Conservation (phyloP, 2,329 filamentous ascomycete species). For the Ascochyta koolunga region DNA sequence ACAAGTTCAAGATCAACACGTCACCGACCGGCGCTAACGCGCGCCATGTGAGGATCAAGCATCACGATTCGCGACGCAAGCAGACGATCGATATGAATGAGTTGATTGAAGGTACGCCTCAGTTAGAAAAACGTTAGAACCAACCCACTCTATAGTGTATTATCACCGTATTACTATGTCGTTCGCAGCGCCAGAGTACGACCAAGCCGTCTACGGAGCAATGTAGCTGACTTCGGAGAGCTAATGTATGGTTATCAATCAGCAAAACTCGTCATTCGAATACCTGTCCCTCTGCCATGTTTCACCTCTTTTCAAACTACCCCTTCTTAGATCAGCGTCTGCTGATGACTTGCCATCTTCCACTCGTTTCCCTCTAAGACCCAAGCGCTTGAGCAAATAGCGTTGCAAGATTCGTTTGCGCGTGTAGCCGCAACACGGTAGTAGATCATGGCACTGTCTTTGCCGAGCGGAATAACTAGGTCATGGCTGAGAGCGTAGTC, state of each 20-base stretch:
- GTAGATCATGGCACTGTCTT: constrained; percentile 32
- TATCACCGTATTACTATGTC: too few relatives aligned
- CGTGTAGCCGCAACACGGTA: constrained; percentile 33
- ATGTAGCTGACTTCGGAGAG: background rate
- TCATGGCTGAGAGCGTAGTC: constrained; percentile 37
- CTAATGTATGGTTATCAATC: background rate
- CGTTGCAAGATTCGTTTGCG: constrained; percentile 23
- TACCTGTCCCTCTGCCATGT: background rate
- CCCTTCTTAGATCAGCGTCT: constrained; percentile 32
- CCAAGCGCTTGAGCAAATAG: constrained; percentile 38
- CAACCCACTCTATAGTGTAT: background rate
- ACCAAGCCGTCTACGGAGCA: background rate
- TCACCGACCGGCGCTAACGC: constrained; percentile 29
- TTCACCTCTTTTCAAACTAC: background rate
- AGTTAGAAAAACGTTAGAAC: background rate
- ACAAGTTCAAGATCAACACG: constrained; percentile 22
- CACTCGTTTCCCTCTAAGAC: constrained; percentile 28
- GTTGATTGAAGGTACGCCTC: background rate
- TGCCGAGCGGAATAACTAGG: constrained; percentile 32
- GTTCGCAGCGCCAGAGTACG: too few relatives aligned
- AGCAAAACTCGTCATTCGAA: background rate
- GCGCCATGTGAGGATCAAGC: constrained; percentile 21
- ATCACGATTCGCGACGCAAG: constrained; percentile 2
- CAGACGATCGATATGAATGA: background rate
- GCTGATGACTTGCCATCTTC: constrained; percentile 40